Evolutionary conservation across 768 basidiomycete genomes (phyloP), one percentile per base, ranked within the genome.

Genomic region (Collybia sp.): DNA sequence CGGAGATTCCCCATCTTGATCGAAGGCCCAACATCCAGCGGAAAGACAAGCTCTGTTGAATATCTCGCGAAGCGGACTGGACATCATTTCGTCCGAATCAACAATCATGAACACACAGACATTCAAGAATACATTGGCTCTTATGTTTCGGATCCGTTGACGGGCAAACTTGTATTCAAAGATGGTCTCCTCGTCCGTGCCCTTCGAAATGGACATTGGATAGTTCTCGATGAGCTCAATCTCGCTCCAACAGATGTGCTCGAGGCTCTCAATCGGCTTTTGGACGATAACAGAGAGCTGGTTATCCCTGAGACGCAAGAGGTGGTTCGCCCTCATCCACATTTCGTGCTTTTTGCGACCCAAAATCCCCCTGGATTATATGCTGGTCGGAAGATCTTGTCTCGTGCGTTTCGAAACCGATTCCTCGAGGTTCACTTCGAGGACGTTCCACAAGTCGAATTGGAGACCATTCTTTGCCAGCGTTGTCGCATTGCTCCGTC

Each of bases 31-130:
- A 99, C 96, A 0, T 98, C 96, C 1, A 88, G 86, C 46, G 96
- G 96, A 33, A 99, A 99, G 72, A 99, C 96, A 2, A 93, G 91
- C 55, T 90, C 95, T 1, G 83, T 99, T 38, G 94, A 97, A 66
- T 98, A 94, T 63, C 79, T 99, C 20, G 95, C 96, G 5, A 81
- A 80, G 50, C 77, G 88, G 45, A 96, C 93, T 0, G 95, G 96
- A 0, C 96, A 99, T 69, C 82, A 79, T 31, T 98, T 97, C 64
- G 83, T 99, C 25, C 89, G 96, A 34, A 97, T 99, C 75, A 99
- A 99, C 70, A 99, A 99, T 58, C 96, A 99, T 67, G 96, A 99
- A 52, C 96, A 98, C 59, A 99, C 96, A 5, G 96, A 99, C 59
- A 96, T 99, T 42, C 96, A 99, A 59, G 96, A 99, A 61, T 99